Percentiles rank a stretch among this genome's conserved stretches.
These are phyloP conservation scores for Camelina laxa DNA, from an alignment of 345 rosid genomes.

Conservation along the genomic window DNA sequence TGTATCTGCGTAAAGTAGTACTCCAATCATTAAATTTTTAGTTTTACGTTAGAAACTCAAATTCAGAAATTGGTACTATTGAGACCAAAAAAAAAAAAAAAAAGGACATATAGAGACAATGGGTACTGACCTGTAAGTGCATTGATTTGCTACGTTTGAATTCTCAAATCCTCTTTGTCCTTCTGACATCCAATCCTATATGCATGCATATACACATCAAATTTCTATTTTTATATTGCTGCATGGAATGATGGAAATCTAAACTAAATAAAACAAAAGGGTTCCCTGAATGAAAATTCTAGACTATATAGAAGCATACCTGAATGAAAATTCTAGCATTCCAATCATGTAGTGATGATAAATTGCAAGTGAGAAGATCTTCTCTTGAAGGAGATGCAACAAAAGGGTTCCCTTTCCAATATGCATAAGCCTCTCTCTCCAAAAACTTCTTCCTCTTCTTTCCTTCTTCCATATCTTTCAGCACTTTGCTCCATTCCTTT, in stretches of 20 bases:
- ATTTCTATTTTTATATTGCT: background rate
- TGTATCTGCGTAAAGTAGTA: slow-evolving; percentile 52
- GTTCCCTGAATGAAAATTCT: too few relatives aligned
- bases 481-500: slow-evolving; percentile 64
- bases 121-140: slow-evolving; percentile 61
- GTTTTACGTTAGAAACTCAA: background rate
- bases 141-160: slow-evolving; percentile 74
- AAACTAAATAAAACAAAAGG: too few relatives aligned
- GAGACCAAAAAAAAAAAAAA: background rate
- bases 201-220: background rate
- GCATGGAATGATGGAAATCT: background rate
- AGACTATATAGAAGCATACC: slow-evolving; percentile 43
- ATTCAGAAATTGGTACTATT: slow-evolving; percentile 16
- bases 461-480: slow-evolving; percentile 57
- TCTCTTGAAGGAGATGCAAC: slow-evolving; percentile 55
- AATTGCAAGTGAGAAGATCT: slow-evolving; percentile 71
- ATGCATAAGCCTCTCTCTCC: slow-evolving; percentile 74
- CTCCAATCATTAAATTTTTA: background rate
- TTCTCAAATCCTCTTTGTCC: slow-evolving; percentile 68
- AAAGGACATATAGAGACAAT: background rate
- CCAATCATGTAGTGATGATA: slow-evolving; percentile 69
- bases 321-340: slow-evolving; percentile 74
- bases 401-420: slow-evolving; percentile 87
- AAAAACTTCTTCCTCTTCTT: slow-evolving; percentile 57
- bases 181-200: slow-evolving; percentile 82